Evolutionary conservation across 495 filamentous ascomycete species (phyloP).

Genomic region (Penicillium nucicola): DNA sequence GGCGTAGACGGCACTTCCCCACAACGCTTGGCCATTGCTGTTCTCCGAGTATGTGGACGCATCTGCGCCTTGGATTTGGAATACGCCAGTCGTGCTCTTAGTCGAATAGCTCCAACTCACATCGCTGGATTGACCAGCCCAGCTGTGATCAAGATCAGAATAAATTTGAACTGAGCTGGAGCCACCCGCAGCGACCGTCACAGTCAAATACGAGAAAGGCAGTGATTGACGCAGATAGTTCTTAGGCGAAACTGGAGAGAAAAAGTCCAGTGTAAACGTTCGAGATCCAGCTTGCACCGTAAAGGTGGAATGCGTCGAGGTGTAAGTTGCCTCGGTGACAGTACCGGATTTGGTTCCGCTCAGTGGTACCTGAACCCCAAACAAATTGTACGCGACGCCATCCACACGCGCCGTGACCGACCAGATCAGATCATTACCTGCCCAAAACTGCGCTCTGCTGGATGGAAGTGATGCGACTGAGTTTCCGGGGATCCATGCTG

Average conservation of each 20-base stretch:
- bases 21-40: conserved; percentile 31
- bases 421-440: conserved; percentile 39
- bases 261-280: conserved; percentile 50
- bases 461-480: conserved; percentile 26
- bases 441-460: conserved; percentile 43
- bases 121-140: conserved; percentile 36
- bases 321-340: conserved; percentile 34
- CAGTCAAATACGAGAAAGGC: conserved; percentile 73
- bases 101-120: conserved; percentile 23
- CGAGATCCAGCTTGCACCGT: conserved; percentile 31
- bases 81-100: conserved; percentile 24
- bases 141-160: conserved; percentile 41
- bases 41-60: conserved; percentile 28
- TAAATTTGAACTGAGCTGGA: conserved; percentile 37
- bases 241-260: conserved; percentile 77
- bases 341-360: conserved; percentile 24
- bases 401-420: conserved; percentile 41
- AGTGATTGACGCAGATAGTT: conserved; percentile 76
- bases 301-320: conserved; percentile 39
- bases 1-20: conserved; percentile 42
- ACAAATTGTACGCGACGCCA: conserved; percentile 40
- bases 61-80: conserved; percentile 22
- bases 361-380: conserved; percentile 31
- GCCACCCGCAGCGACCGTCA: conserved; percentile 44
- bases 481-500: conserved; percentile 46